A percentile compares a stretch with the other conserved stretches of the same genome.
Evolutionary conservation across 441 rosid species (phyloP).

Genomic region (Jatropha multifida): DNA sequence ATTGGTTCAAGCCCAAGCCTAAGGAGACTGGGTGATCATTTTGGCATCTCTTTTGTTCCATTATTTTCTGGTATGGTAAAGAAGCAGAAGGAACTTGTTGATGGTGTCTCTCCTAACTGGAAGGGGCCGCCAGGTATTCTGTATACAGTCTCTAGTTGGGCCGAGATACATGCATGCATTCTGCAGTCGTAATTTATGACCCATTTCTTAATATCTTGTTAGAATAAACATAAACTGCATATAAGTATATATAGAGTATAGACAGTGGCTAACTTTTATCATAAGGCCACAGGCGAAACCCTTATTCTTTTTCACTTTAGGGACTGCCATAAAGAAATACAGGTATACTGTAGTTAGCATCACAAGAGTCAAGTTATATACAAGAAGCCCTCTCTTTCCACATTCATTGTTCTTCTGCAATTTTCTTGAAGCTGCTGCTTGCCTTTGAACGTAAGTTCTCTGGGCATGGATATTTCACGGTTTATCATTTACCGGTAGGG

Average conservation of each 20-base stretch:
- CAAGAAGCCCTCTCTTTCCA: conserved; percentile 8
- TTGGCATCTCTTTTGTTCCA: conserved; percentile 74
- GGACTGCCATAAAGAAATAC: conserved; percentile 26
- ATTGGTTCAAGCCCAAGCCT: conserved; percentile 70
- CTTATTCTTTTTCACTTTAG: conserved; percentile 20
- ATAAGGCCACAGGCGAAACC: conserved; percentile 35
- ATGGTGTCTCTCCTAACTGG: conserved; percentile 50
- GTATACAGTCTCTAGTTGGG: conserved; percentile 79
- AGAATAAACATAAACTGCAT: conserved; percentile 22
- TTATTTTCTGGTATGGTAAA: conserved; percentile 56
- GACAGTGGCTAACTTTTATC: conserved; percentile 34
- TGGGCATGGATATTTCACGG: not conserved
- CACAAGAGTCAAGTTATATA: not conserved
- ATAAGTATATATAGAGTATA: conserved; percentile 23
- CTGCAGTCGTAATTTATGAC: conserved; percentile 55
- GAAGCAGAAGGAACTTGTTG: conserved; percentile 53
- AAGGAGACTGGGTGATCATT: conserved; percentile 60
- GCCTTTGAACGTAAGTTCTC: not conserved
- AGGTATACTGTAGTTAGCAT: conserved; percentile 11
- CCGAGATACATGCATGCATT: conserved; percentile 76
- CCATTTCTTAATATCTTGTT: not conserved
- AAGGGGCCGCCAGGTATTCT: conserved; percentile 58
- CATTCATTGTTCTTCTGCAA: not conserved
- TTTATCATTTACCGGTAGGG: not conserved
- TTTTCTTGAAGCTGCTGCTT: conserved; percentile 1